Conservation (phyloP, 2,329 filamentous ascomycete genomes). For the Colletotrichum melonis region DNA sequence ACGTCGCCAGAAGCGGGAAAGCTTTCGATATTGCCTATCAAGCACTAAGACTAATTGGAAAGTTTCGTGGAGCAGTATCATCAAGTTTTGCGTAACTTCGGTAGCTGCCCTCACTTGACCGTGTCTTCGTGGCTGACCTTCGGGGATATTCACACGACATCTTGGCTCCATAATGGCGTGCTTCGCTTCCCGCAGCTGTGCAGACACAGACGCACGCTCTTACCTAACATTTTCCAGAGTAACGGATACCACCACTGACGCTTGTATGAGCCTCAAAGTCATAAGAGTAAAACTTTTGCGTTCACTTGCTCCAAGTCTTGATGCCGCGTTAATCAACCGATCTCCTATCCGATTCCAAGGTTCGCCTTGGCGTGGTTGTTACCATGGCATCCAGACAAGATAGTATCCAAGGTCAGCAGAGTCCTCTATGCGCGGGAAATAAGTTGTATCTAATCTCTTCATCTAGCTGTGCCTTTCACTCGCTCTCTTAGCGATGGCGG, state of each 20-base stretch:
- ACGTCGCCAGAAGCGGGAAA: not conserved
- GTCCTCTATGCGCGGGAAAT: too few species aligned
- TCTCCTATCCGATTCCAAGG: too few species aligned
- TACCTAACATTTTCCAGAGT: not conserved
- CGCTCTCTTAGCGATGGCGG: conserved; percentile 4
- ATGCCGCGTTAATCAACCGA: too few species aligned
- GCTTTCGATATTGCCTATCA: too few species aligned
- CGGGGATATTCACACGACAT: conserved; percentile 14
- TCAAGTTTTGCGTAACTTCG: not conserved
- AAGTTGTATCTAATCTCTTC: not conserved
- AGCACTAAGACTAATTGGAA: too few species aligned
- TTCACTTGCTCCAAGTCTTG: not conserved
- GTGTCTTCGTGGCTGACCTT: not conserved
- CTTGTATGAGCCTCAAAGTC: not conserved
- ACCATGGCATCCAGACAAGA: conserved; percentile 8
- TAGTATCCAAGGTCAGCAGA: conserved; percentile 4
- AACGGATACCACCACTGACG: not conserved
- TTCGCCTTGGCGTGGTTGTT: not conserved
- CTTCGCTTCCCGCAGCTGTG: conserved; percentile 9
- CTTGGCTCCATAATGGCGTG: conserved; percentile 27
- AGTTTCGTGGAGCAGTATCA: not conserved
- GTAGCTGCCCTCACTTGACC: not conserved
- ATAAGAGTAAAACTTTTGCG: not conserved
- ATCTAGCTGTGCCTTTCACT: not conserved
- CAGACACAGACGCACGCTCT: not conserved